phyloP scores from a whole-genome alignment of 1,284 basidiomycete genomes.

The Ustanciosporium gigantosporum region DNA sequence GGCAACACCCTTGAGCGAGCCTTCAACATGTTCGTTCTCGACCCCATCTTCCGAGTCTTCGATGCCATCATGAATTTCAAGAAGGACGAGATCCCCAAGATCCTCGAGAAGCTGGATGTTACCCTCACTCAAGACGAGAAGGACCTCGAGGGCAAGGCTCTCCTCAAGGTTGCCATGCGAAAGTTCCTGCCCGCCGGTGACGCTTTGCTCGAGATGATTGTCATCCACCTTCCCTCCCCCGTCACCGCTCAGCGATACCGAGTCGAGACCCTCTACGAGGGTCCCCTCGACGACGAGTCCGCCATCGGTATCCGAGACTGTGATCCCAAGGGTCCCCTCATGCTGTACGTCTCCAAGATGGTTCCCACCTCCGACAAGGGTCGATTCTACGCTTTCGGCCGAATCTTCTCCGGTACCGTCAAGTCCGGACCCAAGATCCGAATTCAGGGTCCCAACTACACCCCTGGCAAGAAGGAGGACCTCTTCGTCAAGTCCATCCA shows the following conservation, averaged over 20 bases:
- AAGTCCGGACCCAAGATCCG: conserved; percentile 96
- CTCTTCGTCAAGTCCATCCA: conserved; percentile 97
- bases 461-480: conserved; percentile 99
- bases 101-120: conserved; percentile 97
- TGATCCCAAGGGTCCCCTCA: conserved; percentile 93
- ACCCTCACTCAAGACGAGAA: conserved; percentile 87
- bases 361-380: conserved; percentile 99
- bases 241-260: conserved; percentile 96
- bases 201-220: conserved; percentile 99
- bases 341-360: conserved; percentile 99
- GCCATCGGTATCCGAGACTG: conserved; percentile 99
- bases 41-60: conserved; percentile 99
- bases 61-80: conserved; percentile 99
- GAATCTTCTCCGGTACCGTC: conserved; percentile 99
- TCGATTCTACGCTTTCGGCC: conserved; percentile 99
- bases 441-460: conserved; percentile 98
- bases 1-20: conserved; percentile 77
- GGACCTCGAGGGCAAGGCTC: conserved; percentile 92
- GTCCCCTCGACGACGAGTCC: conserved; percentile 99
- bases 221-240: conserved; percentile 91
- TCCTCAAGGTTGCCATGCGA: conserved; percentile 98
- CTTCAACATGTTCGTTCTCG: conserved; percentile 81
- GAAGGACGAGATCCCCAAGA: conserved; percentile 81
- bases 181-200: conserved; percentile 99
- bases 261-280: conserved; percentile 99